Evolutionary conservation across 768 basidiomycete genomes (phyloP).

Genomic region (Podaxis carcinomalis): DNA sequence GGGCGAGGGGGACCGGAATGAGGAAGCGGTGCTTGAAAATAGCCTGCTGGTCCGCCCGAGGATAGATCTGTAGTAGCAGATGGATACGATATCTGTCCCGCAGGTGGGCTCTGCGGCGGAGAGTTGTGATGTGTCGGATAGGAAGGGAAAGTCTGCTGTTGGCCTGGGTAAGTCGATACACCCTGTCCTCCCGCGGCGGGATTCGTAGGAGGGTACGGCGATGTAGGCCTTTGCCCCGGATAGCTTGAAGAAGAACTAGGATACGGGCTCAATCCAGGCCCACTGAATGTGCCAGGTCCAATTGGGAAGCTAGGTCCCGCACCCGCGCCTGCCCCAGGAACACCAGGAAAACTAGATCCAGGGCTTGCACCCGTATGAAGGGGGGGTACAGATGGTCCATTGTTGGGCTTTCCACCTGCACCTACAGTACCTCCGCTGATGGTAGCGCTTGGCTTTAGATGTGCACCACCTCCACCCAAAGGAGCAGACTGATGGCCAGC

Average conservation of each 20-base stretch:
- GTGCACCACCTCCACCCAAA: slow-evolving; percentile 12
- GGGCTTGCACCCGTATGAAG: background rate
- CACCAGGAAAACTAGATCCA: background rate
- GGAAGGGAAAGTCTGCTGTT: slow-evolving; percentile 10
- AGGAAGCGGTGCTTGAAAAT: background rate
- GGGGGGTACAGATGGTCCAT: background rate
- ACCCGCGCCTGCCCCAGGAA: background rate
- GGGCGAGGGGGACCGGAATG: background rate
- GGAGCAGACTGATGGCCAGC: slow-evolving; percentile 15
- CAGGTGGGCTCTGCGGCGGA: slow-evolving; percentile 20
- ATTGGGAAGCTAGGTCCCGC: background rate
- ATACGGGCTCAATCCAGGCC: background rate
- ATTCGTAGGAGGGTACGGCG: background rate
- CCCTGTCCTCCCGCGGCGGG: background rate
- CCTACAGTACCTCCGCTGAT: slow-evolving; percentile 10
- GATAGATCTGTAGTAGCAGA: background rate
- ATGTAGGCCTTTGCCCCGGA: slow-evolving; percentile 4
- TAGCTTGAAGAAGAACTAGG: background rate
- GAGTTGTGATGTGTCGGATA: slow-evolving; percentile 14
- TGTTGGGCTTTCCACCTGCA: background rate
- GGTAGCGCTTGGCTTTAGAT: slow-evolving; percentile 23
- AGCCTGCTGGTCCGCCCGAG: background rate
- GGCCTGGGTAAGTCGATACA: slow-evolving; percentile 10
- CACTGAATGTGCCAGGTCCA: background rate
- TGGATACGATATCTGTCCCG: background rate